Base-by-base conservation (phyloP, 2,329 filamentous ascomycete genomes). In the Beauveria sp. region DNA sequence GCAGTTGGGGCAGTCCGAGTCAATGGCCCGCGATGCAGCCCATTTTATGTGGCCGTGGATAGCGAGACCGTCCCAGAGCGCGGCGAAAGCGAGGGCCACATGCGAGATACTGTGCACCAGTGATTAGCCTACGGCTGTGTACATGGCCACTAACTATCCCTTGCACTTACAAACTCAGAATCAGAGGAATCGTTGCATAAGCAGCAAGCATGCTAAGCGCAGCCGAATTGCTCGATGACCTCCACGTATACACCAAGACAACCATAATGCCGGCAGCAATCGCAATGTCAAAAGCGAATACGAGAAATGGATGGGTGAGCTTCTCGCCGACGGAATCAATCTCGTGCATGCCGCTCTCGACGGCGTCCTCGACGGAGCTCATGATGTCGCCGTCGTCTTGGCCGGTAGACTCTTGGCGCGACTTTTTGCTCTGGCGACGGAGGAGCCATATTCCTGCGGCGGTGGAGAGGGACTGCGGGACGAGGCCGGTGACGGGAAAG, bases 241-340 rank as follows among this genome's bases (percentile, higher is more conserved):
- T 71, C 75, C 75, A 78, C 1, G 75, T 77, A 41, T 75, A 74
- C 24, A 77, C 72, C 55, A 79, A 62, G 5, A 77, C 73, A 7
- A 74, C 64, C 71, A 77, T 71, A 14, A 75, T 63, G 5, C 70
- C 69, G 0, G 71, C 68, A 8, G 75, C 72, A 3, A 78, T 70
- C 8, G 73, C 55, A 5, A 70, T 64, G 63, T 78, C 76, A 41
- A 67, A 68, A 24, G 68, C 61, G 63, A 78, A 78, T n/a, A 75
- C 68, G 37, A 73, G 50, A 51, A 77, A 69, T 2, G 75, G 73
- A 55, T 71, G 70, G 24, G 66, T 65, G 7, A 67, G 47, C 18
- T 59, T 43, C 2, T 46, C 52, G 26, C 61, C 59, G 6, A 66
- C 9, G 18, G 61, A 44, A 18, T 59, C 56, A 28, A 55, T 9